Conservation (phyloP, 108 stramenopile species). For the Stephanodiscus triporus region DNA sequence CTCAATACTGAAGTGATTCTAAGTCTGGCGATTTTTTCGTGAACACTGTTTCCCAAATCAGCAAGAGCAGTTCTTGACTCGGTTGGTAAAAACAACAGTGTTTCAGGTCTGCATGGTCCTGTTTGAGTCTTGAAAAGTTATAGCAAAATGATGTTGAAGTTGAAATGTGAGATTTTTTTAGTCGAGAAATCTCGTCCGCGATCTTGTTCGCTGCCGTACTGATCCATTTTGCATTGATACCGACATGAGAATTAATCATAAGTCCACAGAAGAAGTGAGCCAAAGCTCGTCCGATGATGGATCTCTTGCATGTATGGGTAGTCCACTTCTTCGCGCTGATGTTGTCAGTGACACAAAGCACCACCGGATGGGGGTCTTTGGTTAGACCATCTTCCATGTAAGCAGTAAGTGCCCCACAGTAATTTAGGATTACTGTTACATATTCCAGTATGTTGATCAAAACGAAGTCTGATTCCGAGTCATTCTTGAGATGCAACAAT, state of each 20-base stretch:
- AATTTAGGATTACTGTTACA: no score
- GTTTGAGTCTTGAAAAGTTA: slow-evolving; percentile 13
- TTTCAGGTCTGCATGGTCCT: slow-evolving; percentile 1
- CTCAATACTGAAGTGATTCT: background rate
- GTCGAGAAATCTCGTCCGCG: slow-evolving; percentile 35
- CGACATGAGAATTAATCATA: slow-evolving; percentile 10
- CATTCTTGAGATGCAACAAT: no score
- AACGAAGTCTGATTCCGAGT: no score
- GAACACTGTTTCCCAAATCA: background rate
- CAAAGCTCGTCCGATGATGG: slow-evolving; percentile 11
- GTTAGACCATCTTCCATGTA: no score
- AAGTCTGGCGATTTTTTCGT: background rate
- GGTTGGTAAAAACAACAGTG: background rate
- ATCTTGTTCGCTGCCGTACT: slow-evolving; percentile 1
- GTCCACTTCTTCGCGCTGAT: slow-evolving; percentile 11
- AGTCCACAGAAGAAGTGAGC: slow-evolving; percentile 14
- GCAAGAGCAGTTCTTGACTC: background rate
- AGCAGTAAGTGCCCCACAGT: no score
- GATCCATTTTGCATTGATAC: slow-evolving; percentile 23
- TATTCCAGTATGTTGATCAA: no score
- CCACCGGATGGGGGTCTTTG: background rate
- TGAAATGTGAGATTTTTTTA: background rate
- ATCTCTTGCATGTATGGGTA: background rate
- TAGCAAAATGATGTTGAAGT: background rate
- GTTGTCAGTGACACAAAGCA: slow-evolving; percentile 13